phyloP scores from a whole-genome alignment of 345 rosid species.

The Garcia nutans region DNA sequence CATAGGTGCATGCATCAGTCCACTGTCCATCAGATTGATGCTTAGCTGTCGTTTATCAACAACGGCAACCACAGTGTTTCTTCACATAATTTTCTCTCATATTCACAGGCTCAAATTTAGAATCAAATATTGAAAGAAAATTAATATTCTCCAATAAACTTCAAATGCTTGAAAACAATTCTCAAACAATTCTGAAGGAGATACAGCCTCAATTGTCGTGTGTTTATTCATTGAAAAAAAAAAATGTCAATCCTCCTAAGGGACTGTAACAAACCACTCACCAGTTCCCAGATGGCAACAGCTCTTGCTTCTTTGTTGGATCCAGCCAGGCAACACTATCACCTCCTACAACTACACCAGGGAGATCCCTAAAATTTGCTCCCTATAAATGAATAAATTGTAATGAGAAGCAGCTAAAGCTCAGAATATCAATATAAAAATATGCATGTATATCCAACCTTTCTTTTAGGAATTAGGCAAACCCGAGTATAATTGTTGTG shows the following conservation, averaged over 20 bases:
- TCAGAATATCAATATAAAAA: not conserved
- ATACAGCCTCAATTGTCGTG: not conserved
- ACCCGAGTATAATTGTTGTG: constrained; percentile 65
- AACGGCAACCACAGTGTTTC: too few relatives aligned
- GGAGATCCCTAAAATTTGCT: constrained; percentile 90
- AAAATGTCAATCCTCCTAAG: too few relatives aligned
- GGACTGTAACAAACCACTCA: constrained; percentile 30
- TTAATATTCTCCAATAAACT: too few relatives aligned
- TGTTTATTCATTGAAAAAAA: not conserved
- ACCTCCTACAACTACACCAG: constrained; percentile 64
- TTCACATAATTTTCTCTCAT: too few relatives aligned
- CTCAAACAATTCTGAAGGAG: not conserved
- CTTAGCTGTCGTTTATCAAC: too few relatives aligned
- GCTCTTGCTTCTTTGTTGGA: constrained; percentile 41
- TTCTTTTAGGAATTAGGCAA: constrained; percentile 81
- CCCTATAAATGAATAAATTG: constrained; percentile 50
- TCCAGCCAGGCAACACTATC: constrained; percentile 70
- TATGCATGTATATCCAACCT: constrained; percentile 43
- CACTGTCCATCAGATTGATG: too few relatives aligned
- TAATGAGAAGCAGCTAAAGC: constrained; percentile 13
- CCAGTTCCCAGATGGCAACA: constrained; percentile 87
- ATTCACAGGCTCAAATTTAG: too few relatives aligned
- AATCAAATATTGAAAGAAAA: too few relatives aligned
- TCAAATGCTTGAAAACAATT: too few relatives aligned
- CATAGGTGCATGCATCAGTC: too few relatives aligned